Base-by-base conservation (phyloP, 192 early-diverging fungal species). In the Gigaspora rosea region DNA sequence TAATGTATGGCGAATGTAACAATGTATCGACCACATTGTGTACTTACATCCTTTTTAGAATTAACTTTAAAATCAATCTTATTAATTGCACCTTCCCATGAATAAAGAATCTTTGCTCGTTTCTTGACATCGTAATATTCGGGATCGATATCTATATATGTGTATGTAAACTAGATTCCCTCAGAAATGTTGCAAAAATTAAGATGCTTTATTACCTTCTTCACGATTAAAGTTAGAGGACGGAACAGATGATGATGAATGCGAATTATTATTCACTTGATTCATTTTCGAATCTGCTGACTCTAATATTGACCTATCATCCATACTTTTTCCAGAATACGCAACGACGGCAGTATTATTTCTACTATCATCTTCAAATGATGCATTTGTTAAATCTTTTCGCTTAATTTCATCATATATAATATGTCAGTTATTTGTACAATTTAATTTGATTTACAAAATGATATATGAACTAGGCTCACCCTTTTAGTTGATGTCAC, bases 41-140 rank as follows among this genome's bases (percentile, higher is more conserved):
- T 69, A 69, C 67, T 69, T 46, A 69, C 67, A 49, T 69, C 47
- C 67, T 69, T 69, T 7, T 69, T 69, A 50, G 67, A 69, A 69
- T 0, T 47, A 69, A 50, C 22, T 69, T 46, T 69, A 69, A 69
- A 69, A 69, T 69, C 67, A 47, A 69, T 69, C 67, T 69, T 69
- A 46, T 69, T 46, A 35, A 67, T 66, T 47, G 36, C 35, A 66
- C 35, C 64, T 66, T 46, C 64, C 64, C 66, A 68, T 15, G 35
- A 68, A 68, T 70, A 70, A 70, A 70, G 3, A 70, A 70, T 51
- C 27, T 70, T 70, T 70, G 50, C 27, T 70, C 68, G 68, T 70
- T 70, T 70, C 46, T 8, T 70, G 22, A 6, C 68, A 70, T 70
- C 47, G 68, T 70, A 70, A 70, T 54, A 70, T 70, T 52, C 47